A percentile compares a stretch with the other conserved stretches of the same genome.
These are phyloP conservation scores for Fusarium transvaalense DNA, from an alignment of 2,329 filamentous ascomycete genomes.

Conservation along the genomic window DNA sequence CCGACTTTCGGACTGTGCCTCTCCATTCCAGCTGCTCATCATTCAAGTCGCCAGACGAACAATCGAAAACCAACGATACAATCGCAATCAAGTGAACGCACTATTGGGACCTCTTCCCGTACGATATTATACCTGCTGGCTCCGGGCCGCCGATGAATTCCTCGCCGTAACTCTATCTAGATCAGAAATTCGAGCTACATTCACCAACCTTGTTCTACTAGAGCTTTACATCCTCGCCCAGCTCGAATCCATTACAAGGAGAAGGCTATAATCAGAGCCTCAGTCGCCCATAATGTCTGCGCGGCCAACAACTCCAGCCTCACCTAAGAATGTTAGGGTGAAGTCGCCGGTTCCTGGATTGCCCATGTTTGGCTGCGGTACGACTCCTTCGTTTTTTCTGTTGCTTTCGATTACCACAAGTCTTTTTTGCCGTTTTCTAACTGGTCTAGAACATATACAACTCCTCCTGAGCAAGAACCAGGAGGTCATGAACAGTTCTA, in stretches of 20 bases:
- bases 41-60: slow-evolving; percentile 20
- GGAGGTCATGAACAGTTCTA: slow-evolving; percentile 75
- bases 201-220: slow-evolving; percentile 1
- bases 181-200: slow-evolving; percentile 12
- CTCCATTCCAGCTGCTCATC: slow-evolving; percentile 27
- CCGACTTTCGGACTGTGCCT: slow-evolving; percentile 36
- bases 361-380: slow-evolving; percentile 75
- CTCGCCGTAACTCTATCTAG: slow-evolving; percentile 4
- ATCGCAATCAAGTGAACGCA: slow-evolving; percentile 6
- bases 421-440: slow-evolving; percentile 46
- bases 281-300: slow-evolving; percentile 56
- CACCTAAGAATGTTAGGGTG: slow-evolving; percentile 69
- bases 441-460: slow-evolving; percentile 75
- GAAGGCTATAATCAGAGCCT: slow-evolving; percentile 5
- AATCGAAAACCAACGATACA: slow-evolving; percentile 1
- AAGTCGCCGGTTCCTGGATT: slow-evolving; percentile 70
- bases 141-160: neutral
- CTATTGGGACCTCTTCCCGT: neutral
- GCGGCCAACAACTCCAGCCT: slow-evolving; percentile 63
- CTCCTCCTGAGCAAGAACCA: slow-evolving; percentile 71
- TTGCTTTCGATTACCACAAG: slow-evolving; percentile 2
- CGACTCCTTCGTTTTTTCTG: slow-evolving; percentile 47
- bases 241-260: slow-evolving; percentile 1
- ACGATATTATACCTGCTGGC: neutral
- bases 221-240: slow-evolving; percentile 1